These are phyloP conservation scores for Blastomyces gilchristii DNA, from an alignment of 2,329 filamentous ascomycete genomes.

Conservation along the genomic window DNA sequence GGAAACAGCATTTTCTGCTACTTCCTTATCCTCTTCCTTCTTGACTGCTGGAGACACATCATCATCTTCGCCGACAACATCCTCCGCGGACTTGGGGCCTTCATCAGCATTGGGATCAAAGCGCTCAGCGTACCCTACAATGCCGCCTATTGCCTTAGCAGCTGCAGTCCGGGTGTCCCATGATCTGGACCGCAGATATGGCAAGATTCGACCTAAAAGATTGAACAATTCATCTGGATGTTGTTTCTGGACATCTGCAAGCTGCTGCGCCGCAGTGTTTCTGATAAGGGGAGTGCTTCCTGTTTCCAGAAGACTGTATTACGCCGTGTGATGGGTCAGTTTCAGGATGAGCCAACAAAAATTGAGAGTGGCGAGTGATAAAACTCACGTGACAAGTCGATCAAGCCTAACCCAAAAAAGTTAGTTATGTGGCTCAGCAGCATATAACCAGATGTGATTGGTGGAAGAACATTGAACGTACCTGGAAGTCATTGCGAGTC, in stretches of 20 bases:
- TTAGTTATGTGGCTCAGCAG: slow-evolving; percentile 25
- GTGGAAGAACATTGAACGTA: slow-evolving; percentile 20
- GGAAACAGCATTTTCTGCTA: slow-evolving; percentile 26
- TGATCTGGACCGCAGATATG: slow-evolving; percentile 85
- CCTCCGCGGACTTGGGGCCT: slow-evolving; percentile 38
- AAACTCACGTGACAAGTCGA: slow-evolving; percentile 73
- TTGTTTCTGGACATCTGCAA: slow-evolving; percentile 95
- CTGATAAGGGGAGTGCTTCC: slow-evolving; percentile 93
- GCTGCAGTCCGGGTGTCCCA: slow-evolving; percentile 95
- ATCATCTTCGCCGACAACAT: slow-evolving; percentile 37
- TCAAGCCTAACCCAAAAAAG: slow-evolving; percentile 52
- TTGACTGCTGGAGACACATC: slow-evolving; percentile 26
- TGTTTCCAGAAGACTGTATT: slow-evolving; percentile 76
- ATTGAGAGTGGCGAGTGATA: slow-evolving; percentile 3
- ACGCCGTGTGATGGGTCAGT: slow-evolving; percentile 4
- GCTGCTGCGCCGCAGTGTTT: slow-evolving; percentile 91
- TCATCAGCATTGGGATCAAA: slow-evolving; percentile 84
- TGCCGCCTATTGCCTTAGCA: slow-evolving; percentile 87
- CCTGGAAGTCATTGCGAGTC: slow-evolving; percentile 33
- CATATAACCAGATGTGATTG: slow-evolving; percentile 20
- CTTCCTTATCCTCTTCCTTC: slow-evolving; percentile 26
- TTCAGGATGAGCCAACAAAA: not conserved
- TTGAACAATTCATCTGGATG: slow-evolving; percentile 98
- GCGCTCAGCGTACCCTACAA: slow-evolving; percentile 74
- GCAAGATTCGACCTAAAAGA: slow-evolving; percentile 83